Evolutionary conservation across 2,329 filamentous ascomycete species (phyloP), one percentile per base, ranked within the genome.

Genomic region (Didymella arachidicola): DNA sequence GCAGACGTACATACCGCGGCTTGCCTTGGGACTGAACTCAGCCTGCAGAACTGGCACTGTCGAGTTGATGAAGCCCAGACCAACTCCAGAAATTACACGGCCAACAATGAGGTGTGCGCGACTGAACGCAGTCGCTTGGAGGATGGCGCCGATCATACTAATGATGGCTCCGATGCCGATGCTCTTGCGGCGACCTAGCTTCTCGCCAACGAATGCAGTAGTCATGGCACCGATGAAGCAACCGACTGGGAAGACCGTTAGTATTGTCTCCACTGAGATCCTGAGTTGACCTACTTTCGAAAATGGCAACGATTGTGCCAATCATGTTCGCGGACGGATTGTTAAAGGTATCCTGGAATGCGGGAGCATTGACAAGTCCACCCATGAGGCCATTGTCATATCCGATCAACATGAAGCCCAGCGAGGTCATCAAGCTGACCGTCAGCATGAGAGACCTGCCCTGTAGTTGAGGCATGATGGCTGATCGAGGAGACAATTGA

Each of bases 361-460:
- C 79, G 22, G 83, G 78, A 70, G 92, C 83, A 7, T 88, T 90
- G 53, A 93, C 79, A 62, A 93, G 86, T 26, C 69, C 69, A 4
- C 65, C 89, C 82, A 90, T 91, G n/a, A 91, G 87, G 67, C 89
- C 89, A 60, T 78, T 69, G 70, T 91, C 89, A 86, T 83, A 85
- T 30, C 83, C 83, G 60, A 66, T 64, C 5, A 66, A 38, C 64
- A 66, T 66, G 48, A 85, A 82, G 14, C 64, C 62, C 16, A 65
- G 53, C 10, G 62, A 66, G 26, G 62, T 66, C 29, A 66, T 30
- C 26, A 64, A 41, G 57, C 60, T 66, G 50, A 66, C 50, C 4
- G 64, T 64, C 49, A 66, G 56, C 64, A 64, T 57, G 36, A 66
- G 56, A 7, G 64, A 44, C 42, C 56, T 53, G 36, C 64, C 64